These are phyloP conservation scores for Leccinum fuscescens DNA, from an alignment of 1,284 basidiomycete species.

Conservation along the genomic window DNA sequence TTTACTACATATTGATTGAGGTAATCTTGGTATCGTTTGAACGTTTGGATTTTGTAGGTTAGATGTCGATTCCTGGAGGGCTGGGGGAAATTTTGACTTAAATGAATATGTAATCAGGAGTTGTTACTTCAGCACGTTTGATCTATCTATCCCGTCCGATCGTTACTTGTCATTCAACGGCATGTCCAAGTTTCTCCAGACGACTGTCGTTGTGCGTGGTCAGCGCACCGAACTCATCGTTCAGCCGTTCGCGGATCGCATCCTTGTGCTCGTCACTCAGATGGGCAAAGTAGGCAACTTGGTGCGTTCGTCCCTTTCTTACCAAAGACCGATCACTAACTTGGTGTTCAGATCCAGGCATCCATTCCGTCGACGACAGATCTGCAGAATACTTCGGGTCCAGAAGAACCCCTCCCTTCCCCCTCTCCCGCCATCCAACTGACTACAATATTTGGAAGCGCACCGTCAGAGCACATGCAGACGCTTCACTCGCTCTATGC, in stretches of 20 bases:
- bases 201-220: conserved; percentile 51
- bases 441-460: conserved; percentile 74
- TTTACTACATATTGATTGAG: conserved; percentile 11
- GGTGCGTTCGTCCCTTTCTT: conserved; percentile 43
- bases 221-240: conserved; percentile 71
- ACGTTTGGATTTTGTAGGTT: not conserved
- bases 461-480: conserved; percentile 59
- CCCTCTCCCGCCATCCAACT: conserved; percentile 74
- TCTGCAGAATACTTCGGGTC: conserved; percentile 41
- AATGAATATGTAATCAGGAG: not conserved
- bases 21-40: not conserved
- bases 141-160: not conserved
- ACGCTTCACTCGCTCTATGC: conserved; percentile 82
- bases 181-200: conserved; percentile 34
- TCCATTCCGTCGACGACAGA: conserved; percentile 67
- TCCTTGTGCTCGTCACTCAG: conserved; percentile 83
- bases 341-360: conserved; percentile 63
- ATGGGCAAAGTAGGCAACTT: conserved; percentile 84
- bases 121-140: not conserved
- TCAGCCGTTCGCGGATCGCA: conserved; percentile 76
- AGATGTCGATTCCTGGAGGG: not conserved
- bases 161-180: not conserved
- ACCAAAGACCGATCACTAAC: conserved; percentile 5
- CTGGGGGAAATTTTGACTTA: not conserved
- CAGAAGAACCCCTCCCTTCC: conserved; percentile 48